Conservation (phyloP, 2,329 filamentous ascomycete genomes). For the Penicillium sp. region DNA sequence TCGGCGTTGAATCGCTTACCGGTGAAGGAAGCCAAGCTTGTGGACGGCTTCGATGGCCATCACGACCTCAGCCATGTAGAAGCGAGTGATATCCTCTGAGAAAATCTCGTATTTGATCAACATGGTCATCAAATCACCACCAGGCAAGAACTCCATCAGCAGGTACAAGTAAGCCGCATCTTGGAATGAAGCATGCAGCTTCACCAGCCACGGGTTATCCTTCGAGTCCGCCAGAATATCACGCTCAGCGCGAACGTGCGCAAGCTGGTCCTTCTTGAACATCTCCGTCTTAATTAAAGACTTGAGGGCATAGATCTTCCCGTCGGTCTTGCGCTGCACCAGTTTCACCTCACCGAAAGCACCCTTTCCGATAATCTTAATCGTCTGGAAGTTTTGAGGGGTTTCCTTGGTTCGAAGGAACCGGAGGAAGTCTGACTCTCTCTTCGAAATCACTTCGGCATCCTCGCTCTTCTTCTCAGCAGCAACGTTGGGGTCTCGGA, state of each 20-base stretch:
- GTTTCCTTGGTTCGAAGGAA: slow-evolving; percentile 92
- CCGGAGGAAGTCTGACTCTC: slow-evolving; percentile 88
- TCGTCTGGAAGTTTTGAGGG: slow-evolving; percentile 89
- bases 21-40: slow-evolving; percentile 96
- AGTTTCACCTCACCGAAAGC: slow-evolving; percentile 98
- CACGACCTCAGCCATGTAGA: slow-evolving; percentile 98
- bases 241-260: slow-evolving; percentile 94
- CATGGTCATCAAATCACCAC: slow-evolving; percentile 99
- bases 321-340: slow-evolving; percentile 92
- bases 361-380: slow-evolving; percentile 99
- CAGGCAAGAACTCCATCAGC: slow-evolving; percentile 98
- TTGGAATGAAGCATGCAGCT: slow-evolving; percentile 97
- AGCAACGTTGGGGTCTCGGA: slow-evolving; percentile 73
- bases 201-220: slow-evolving; percentile 99
- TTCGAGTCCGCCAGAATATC: slow-evolving; percentile 92
- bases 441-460: slow-evolving; percentile 78
- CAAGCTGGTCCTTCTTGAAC: slow-evolving; percentile 98
- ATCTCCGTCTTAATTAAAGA: slow-evolving; percentile 98
- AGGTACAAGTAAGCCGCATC: slow-evolving; percentile 96
- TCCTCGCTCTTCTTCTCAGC: slow-evolving; percentile 79
- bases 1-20: slow-evolving; percentile 58
- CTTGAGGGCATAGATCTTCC: slow-evolving; percentile 97
- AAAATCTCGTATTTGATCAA: slow-evolving; percentile 99
- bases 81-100: slow-evolving; percentile 95
- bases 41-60: slow-evolving; percentile 98